These are phyloP conservation scores for Penicillium canariense DNA, from an alignment of 495 filamentous ascomycete genomes.

Conservation along the genomic window DNA sequence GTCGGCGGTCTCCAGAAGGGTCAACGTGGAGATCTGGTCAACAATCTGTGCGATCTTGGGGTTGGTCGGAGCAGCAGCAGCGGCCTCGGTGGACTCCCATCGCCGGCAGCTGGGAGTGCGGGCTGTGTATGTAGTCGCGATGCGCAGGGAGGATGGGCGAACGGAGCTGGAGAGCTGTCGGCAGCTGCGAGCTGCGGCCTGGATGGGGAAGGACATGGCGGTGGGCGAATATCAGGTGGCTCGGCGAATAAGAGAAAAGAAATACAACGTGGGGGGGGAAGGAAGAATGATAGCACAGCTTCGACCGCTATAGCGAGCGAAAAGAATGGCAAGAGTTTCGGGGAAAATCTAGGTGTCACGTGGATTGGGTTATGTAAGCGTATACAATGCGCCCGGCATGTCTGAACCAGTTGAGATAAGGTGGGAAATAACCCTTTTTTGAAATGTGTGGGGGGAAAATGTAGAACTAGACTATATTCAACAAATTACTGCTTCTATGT, in stretches of 20 bases:
- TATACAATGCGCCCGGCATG: not conserved
- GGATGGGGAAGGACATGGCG: conserved; percentile 45
- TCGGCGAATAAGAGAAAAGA: conserved; percentile 13
- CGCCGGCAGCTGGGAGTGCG: conserved; percentile 42
- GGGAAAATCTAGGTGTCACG: conserved; percentile 46
- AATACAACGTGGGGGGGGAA: conserved; percentile 9
- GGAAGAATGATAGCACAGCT: conserved; percentile 16
- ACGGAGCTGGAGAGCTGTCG: conserved; percentile 46
- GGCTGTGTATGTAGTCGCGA: conserved; percentile 44
- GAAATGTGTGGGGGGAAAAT: no score
- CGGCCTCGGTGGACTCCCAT: conserved; percentile 54
- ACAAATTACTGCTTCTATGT: no score
- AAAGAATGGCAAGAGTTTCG: conserved; percentile 24
- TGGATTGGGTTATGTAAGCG: conserved; percentile 21
- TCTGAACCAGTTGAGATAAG: not conserved
- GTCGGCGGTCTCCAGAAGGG: conserved; percentile 93
- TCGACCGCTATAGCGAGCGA: conserved; percentile 20
- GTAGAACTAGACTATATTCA: no score
- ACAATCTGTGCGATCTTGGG: conserved; percentile 92
- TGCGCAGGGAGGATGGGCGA: conserved; percentile 45
- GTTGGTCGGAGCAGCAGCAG: conserved; percentile 58
- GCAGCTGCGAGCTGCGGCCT: conserved; percentile 46
- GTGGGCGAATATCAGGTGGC: conserved; percentile 3
- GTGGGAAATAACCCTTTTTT: not conserved
- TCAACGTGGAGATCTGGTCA: conserved; percentile 97